A percentile compares a stretch with the other conserved stretches of the same genome.
phyloP scores from a whole-genome alignment of 2,329 filamentous ascomycete genomes.

The Colletotrichum gloeosporioides region DNA sequence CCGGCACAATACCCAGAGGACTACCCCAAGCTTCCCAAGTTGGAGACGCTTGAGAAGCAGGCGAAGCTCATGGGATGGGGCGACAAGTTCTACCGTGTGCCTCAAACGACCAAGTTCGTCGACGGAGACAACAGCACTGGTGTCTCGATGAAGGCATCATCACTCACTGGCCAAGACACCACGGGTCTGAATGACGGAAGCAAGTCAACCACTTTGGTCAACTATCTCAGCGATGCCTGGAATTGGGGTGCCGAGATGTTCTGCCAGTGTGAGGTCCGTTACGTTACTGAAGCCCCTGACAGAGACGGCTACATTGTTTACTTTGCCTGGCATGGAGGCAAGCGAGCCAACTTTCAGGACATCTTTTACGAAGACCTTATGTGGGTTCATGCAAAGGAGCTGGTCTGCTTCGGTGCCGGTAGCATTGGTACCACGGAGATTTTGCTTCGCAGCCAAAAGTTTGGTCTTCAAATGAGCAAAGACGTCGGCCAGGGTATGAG shows the following conservation, averaged over 20 bases:
- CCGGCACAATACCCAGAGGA: slow-evolving; percentile 62
- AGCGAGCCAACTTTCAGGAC: slow-evolving; percentile 57
- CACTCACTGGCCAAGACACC: slow-evolving; percentile 65
- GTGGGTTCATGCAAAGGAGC: slow-evolving; percentile 70
- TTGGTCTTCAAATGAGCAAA: slow-evolving; percentile 63
- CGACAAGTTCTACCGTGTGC: slow-evolving; percentile 59
- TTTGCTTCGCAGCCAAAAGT: slow-evolving; percentile 62
- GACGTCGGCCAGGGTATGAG: slow-evolving; percentile 65
- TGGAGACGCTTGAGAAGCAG: slow-evolving; percentile 62
- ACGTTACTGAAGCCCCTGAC: slow-evolving; percentile 57
- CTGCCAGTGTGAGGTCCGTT: slow-evolving; percentile 70
- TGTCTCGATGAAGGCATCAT: slow-evolving; percentile 66
- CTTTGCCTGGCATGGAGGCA: slow-evolving; percentile 68
- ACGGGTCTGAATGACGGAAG: slow-evolving; percentile 72
- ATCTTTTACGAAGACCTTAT: slow-evolving; percentile 64
- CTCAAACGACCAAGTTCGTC: slow-evolving; percentile 67
- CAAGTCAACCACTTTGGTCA: slow-evolving; percentile 70
- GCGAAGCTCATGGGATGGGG: slow-evolving; percentile 55
- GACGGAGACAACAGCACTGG: slow-evolving; percentile 66
- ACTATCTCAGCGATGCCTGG: slow-evolving; percentile 73
- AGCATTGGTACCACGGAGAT: slow-evolving; percentile 71
- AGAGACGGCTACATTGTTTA: slow-evolving; percentile 67
- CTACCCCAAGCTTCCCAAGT: slow-evolving; percentile 63
- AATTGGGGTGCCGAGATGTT: slow-evolving; percentile 77
- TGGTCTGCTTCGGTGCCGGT: slow-evolving; percentile 72